Evolutionary conservation across 2,329 filamentous ascomycete genomes (phyloP).

Genomic region (Aspergillus pseudoglaucus): DNA sequence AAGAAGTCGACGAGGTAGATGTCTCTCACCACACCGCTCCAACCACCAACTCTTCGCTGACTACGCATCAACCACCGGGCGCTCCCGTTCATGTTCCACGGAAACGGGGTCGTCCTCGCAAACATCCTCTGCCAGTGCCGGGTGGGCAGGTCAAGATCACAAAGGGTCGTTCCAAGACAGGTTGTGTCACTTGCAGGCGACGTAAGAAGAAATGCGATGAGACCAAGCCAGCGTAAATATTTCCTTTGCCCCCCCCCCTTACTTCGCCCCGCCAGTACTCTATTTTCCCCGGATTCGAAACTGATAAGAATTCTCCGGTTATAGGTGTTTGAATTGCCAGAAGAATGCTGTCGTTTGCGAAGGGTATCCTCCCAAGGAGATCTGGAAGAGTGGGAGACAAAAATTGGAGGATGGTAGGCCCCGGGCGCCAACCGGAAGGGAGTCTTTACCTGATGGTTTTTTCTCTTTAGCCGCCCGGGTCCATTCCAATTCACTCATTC

Average conservation of each 20-base stretch:
- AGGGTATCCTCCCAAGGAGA: conserved; percentile 77
- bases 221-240: conserved; percentile 36
- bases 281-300: background rate
- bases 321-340: conserved; percentile 64
- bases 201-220: conserved; percentile 56
- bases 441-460: conserved; percentile 4
- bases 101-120: conserved; percentile 73
- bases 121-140: conserved; percentile 62
- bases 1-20: conserved; percentile 45
- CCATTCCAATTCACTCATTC: conserved; percentile 21
- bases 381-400: conserved; percentile 82
- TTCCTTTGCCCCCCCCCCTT: conserved; percentile 33
- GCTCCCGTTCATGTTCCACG: conserved; percentile 39
- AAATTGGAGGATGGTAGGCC: conserved; percentile 57
- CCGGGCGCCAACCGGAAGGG: background rate
- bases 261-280: background rate
- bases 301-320: conserved; percentile 4
- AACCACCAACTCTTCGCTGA: background rate
- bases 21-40: conserved; percentile 16
- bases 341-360: conserved; percentile 91
- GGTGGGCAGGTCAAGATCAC: conserved; percentile 61
- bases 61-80: conserved; percentile 12
- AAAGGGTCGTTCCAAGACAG: conserved; percentile 61
- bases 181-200: conserved; percentile 54
- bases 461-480: conserved; percentile 21